A percentile compares a stretch with the other conserved stretches of the same genome.
Conservation (phyloP, 1,284 basidiomycete genomes). For the Xerocomus minutiporus region DNA sequence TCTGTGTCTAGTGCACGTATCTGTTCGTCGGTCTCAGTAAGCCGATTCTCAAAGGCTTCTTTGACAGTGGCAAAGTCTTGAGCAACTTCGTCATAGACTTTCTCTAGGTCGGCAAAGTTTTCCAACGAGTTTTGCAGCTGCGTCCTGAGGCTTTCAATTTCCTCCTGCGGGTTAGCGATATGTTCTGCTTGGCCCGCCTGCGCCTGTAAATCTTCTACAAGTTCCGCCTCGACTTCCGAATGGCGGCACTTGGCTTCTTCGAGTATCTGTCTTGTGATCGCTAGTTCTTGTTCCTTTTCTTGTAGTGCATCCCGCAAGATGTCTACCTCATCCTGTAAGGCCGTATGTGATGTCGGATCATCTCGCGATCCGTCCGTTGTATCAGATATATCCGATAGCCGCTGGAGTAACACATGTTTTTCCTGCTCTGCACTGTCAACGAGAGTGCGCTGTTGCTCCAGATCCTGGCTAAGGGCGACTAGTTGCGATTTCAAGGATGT, state of each 20-base stretch:
- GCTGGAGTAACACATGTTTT: conserved; percentile 8
- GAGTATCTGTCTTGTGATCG: conserved; percentile 9
- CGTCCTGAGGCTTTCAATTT: conserved; percentile 17
- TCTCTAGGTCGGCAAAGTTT: conserved; percentile 23
- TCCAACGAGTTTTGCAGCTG: conserved; percentile 21
- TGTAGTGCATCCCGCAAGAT: conserved; percentile 21
- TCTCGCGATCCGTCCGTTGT: conserved; percentile 11
- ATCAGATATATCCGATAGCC: conserved; percentile 1
- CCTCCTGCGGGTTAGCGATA: conserved; percentile 11
- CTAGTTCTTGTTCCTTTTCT: conserved; percentile 22
- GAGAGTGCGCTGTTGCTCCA: conserved; percentile 3
- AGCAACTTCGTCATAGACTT: conserved; percentile 20
- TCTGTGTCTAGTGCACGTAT: conserved; percentile 22
- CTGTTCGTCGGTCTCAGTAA: conserved; percentile 21
- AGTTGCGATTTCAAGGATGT: conserved; percentile 21
- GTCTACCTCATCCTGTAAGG: conserved; percentile 1
- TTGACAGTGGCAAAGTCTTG: conserved; percentile 21
- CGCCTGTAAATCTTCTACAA: conserved; percentile 14
- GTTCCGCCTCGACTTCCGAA: conserved; percentile 15
- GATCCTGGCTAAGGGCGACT: conserved; percentile 9
- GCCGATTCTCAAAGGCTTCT: conserved; percentile 18
- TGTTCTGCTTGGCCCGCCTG: conserved; percentile 15
- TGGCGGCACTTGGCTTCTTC: conserved; percentile 18
- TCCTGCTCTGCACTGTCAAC: conserved; percentile 10
- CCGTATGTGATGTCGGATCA: conserved; percentile 7